Evolutionary conservation across 2,329 filamentous ascomycete genomes (phyloP).

Genomic region (Epichloe coenophiala): DNA sequence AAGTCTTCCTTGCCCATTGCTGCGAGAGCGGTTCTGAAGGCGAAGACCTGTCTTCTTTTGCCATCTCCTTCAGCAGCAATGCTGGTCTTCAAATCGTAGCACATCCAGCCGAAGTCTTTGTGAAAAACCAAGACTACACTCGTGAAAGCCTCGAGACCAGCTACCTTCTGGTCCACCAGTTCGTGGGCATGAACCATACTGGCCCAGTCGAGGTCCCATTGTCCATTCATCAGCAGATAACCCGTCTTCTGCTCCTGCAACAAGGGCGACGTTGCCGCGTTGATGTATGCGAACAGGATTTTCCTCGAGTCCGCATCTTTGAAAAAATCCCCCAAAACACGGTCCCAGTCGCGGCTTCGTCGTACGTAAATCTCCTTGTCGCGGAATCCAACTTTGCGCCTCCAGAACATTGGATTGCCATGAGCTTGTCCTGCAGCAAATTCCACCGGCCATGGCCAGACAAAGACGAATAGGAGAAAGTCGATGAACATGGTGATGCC

Average conservation of each 20-base stretch:
- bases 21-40: slow-evolving; percentile 64
- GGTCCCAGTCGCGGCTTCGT: slow-evolving; percentile 61
- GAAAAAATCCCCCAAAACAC: slow-evolving; percentile 39
- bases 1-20: slow-evolving; percentile 72
- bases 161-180: slow-evolving; percentile 50
- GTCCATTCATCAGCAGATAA: slow-evolving; percentile 69
- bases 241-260: slow-evolving; percentile 68
- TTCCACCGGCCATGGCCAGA: slow-evolving; percentile 61
- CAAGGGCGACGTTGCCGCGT: slow-evolving; percentile 54
- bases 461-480: slow-evolving; percentile 51
- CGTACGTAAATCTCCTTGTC: slow-evolving; percentile 70
- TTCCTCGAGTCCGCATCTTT: slow-evolving; percentile 36
- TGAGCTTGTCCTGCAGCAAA: slow-evolving; percentile 50
- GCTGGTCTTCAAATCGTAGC: slow-evolving; percentile 44
- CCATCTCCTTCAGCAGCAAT: slow-evolving; percentile 43
- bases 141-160: slow-evolving; percentile 53
- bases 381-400: slow-evolving; percentile 62
- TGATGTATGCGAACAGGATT: slow-evolving; percentile 47
- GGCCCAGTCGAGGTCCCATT: slow-evolving; percentile 81
- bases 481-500: slow-evolving; percentile 59
- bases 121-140: slow-evolving; percentile 57
- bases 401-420: slow-evolving; percentile 58
- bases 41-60: slow-evolving; percentile 59
- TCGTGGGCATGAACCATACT: slow-evolving; percentile 63
- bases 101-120: slow-evolving; percentile 53